Base-by-base conservation (phyloP, 306 rosid species). In the Nissolia schottii region DNA sequence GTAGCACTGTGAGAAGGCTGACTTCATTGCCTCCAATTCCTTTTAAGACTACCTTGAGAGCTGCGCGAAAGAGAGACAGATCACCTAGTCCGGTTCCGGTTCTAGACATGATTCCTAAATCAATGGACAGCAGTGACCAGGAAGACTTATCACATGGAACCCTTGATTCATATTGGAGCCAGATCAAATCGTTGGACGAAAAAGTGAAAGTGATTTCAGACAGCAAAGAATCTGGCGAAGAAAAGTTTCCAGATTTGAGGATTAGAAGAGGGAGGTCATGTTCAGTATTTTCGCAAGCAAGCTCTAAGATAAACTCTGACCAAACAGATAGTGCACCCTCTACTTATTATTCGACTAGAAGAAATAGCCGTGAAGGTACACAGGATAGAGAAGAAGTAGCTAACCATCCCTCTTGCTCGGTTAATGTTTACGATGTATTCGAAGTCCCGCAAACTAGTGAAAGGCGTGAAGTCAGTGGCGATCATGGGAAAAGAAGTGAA, bases 171-270 rank as follows among this genome's bases (percentile, higher is more conserved):
- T 86, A 81, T 14, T 87, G 89, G 97, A 75, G 85, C 35, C 87
- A 86, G 72, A 91, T 87, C 27, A 84, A 70, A 68, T 76, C 2
- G 18, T 82, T 91, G 64, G 96, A 89, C 37, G 87, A 87, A 49
- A 89, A 79, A 75, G 91, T 91, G 54, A 95, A 88, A 67, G 92
- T 79, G 79, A 85, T 89, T 68, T 85, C 97, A 8, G 78, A 74
- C 60, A 38, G 70, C 43, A 88, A 82, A 71, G 91, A 83, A 24
- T 59, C 73, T 64, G 82, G 46, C 38, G 85, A 72, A 73, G 89
- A 71, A 34, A 77, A 66, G 62, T 25, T 54, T 35, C 1, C 34
- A 41, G 66, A 38, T 13, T 18, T 74, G 64, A 82, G 81, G 73
- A 80, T 64, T 58, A 77, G 77, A 31, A 76, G 73, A 49, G 61